Percentiles rank a stretch among this genome's conserved stretches.
These are phyloP conservation scores for Conoideocrella luteorostrata DNA, from an alignment of 2,329 filamentous ascomycete genomes.

Conservation along the genomic window DNA sequence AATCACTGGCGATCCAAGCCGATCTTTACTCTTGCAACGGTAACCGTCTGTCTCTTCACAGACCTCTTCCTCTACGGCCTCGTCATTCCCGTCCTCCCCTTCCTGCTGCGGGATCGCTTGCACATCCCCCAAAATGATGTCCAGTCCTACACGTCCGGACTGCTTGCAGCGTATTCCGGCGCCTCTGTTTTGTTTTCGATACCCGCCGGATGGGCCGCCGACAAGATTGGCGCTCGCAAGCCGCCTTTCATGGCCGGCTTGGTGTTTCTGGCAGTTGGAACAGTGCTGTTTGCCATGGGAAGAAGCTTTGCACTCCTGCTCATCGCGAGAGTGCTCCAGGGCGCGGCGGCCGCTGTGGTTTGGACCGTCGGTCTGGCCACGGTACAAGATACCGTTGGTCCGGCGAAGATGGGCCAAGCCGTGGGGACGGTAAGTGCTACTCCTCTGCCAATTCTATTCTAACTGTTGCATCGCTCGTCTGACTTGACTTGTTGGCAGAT, in stretches of 20 bases:
- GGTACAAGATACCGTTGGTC: background rate
- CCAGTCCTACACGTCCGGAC: too few relatives aligned
- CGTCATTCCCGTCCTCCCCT: conserved; percentile 7
- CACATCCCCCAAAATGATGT: too few relatives aligned
- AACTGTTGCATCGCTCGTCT: too few relatives aligned
- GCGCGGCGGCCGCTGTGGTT: background rate
- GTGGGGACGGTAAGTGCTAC: background rate
- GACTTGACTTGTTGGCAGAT: too few relatives aligned
- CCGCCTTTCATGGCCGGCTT: background rate
- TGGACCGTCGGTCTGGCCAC: conserved; percentile 3
- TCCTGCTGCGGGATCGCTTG: conserved; percentile 9
- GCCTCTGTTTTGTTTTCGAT: conserved; percentile 2
- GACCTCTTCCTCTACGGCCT: conserved; percentile 9
- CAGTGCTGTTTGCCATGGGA: background rate
- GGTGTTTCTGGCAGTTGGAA: background rate
- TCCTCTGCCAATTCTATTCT: background rate
- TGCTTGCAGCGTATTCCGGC: conserved; percentile 3
- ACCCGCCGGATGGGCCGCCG: background rate
- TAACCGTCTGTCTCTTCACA: conserved; percentile 6
- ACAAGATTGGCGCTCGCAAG: background rate
- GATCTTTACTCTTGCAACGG: conserved; percentile 4
- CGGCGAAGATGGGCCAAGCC: background rate
- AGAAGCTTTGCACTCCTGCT: background rate
- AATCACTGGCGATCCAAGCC: conserved; percentile 7
- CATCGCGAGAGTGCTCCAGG: background rate